These are phyloP conservation scores for Gonium pectorale DNA, from an alignment of 139 green algal species.

Conservation along the genomic window DNA sequence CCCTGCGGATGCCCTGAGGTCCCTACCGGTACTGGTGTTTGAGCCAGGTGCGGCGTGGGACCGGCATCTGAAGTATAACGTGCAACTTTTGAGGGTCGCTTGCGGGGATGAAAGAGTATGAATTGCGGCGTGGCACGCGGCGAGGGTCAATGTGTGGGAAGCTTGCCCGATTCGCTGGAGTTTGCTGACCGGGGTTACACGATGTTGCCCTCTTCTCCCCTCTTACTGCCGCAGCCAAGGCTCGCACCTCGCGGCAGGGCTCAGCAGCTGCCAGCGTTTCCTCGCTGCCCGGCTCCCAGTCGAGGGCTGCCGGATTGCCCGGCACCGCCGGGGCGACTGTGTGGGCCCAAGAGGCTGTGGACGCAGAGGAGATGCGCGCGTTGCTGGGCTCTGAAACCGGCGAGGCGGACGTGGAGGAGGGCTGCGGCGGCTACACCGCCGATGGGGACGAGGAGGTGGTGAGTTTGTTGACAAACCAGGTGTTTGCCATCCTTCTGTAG, in stretches of 20 bases:
- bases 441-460: constrained; percentile 13
- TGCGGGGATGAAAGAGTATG: too few species aligned
- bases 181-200: too few species aligned
- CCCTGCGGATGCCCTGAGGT: constrained; percentile 15
- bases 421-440: neutral
- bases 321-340: neutral
- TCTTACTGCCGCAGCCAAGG: neutral
- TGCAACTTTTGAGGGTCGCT: neutral
- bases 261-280: neutral
- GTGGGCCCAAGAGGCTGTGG: neutral
- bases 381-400: neutral
- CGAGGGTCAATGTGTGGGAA: too few species aligned
- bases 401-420: constrained; percentile 18
- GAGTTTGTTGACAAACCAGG: too few species aligned
- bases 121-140: too few species aligned
- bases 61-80: too few species aligned
- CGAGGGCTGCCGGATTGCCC: neutral
- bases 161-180: too few species aligned
- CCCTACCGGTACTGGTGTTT: constrained; percentile 27
- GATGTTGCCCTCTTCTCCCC: too few species aligned
- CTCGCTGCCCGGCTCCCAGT: constrained; percentile 10
- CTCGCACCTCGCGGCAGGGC: neutral
- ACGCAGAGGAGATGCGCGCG: neutral
- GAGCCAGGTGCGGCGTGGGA: constrained; percentile 22
- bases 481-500: too few species aligned